A percentile compares a stretch with the other conserved stretches of the same genome.
phyloP scores from a whole-genome alignment of 139 green algal species.

The Chlorella sp. region DNA sequence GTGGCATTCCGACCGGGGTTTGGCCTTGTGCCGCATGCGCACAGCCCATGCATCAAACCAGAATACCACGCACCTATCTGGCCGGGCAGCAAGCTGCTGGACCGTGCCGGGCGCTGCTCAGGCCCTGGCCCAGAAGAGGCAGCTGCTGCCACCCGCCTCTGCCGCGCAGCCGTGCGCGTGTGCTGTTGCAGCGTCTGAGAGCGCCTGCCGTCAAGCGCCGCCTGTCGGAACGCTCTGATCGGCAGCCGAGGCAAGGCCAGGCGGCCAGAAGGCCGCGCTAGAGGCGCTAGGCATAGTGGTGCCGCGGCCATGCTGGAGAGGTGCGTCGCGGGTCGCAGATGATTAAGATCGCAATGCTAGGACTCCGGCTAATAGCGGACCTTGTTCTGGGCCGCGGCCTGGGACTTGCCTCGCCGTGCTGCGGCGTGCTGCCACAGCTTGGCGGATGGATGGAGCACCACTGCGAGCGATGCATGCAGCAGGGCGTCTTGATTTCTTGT shows the following conservation, averaged over 20 bases:
- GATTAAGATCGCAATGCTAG: not conserved
- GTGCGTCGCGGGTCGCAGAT: too few species aligned
- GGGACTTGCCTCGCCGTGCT: not conserved
- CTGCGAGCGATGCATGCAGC: too few species aligned
- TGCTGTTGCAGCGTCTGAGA: not conserved
- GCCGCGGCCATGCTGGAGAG: not conserved
- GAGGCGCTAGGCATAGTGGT: too few species aligned
- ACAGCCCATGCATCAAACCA: not conserved
- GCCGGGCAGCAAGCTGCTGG: not conserved
- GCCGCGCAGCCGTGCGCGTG: not conserved
- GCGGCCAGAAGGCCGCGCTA: too few species aligned
- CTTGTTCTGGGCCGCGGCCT: too few species aligned
- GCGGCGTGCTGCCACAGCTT: too few species aligned
- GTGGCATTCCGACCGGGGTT: not conserved
- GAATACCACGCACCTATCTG: not conserved
- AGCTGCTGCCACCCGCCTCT: not conserved
- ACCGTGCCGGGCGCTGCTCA: not conserved
- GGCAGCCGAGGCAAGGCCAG: too few species aligned
- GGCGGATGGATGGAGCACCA: too few species aligned
- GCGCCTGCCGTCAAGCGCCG: too few species aligned
- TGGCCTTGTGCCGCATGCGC: not conserved
- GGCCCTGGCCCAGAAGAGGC: not conserved
- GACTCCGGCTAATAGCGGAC: too few species aligned
- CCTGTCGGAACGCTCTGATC: too few species aligned
- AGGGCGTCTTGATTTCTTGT: too few species aligned